Conservation (phyloP, 352 stramenopile species). For the Pythium utonaiense region DNA sequence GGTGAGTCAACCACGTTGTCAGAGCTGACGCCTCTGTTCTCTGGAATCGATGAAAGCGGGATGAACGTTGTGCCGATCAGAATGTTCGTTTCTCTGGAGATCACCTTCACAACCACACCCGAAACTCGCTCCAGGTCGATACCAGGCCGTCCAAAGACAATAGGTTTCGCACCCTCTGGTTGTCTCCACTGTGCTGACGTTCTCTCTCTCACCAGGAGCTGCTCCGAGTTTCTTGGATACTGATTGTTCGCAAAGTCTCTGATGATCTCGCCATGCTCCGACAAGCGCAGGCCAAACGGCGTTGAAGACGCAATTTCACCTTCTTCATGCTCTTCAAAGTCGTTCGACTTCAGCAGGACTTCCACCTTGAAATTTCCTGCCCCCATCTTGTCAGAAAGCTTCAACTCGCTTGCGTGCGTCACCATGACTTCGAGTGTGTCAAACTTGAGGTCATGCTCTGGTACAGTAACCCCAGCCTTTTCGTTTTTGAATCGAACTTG, state of each 20-base stretch:
- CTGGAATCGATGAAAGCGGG: constrained; percentile 27
- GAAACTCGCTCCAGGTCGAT: constrained; percentile 47
- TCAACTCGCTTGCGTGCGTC: constrained; percentile 48
- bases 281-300: constrained; percentile 40
- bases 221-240: constrained; percentile 32
- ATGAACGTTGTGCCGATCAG: constrained; percentile 40
- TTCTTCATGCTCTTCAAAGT: constrained; percentile 31
- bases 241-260: constrained; percentile 24
- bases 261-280: constrained; percentile 40
- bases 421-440: constrained; percentile 44
- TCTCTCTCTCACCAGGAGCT: constrained; percentile 21
- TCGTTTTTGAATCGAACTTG: constrained; percentile 17
- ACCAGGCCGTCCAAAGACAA: constrained; percentile 32
- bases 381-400: constrained; percentile 31
- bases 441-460: constrained; percentile 36
- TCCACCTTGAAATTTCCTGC: constrained; percentile 32
- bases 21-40: not conserved
- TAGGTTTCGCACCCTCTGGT: not conserved
- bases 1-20: not conserved
- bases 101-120: constrained; percentile 31
- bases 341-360: constrained; percentile 45
- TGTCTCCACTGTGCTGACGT: constrained; percentile 10
- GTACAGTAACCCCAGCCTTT: constrained; percentile 20
- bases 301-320: constrained; percentile 24
- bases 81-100: constrained; percentile 25